Percentiles rank a stretch among this genome's conserved stretches.
phyloP scores from a whole-genome alignment of 148 eudicot genomes.

The Dysphania ambrosioides region DNA sequence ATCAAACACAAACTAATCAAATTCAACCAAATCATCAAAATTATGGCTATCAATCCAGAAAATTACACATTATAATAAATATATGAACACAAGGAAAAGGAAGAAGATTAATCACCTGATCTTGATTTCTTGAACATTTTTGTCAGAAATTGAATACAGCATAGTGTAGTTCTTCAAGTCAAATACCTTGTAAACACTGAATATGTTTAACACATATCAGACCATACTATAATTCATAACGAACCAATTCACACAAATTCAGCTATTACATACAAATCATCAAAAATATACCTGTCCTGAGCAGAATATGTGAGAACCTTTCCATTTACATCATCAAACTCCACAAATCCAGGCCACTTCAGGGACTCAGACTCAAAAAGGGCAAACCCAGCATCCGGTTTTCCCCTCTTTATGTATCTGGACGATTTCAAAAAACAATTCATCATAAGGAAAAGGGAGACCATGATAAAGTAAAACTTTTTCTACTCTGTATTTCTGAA shows the following conservation, averaged over 20 bases:
- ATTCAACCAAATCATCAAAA: background rate
- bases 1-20: background rate
- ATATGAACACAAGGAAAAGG: background rate
- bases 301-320: constrained; percentile 88
- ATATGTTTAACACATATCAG: constrained; percentile 6
- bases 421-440: constrained; percentile 12
- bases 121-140: constrained; percentile 94
- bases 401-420: constrained; percentile 88
- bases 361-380: constrained; percentile 94
- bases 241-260: constrained; percentile 1
- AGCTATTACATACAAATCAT: background rate
- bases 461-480: background rate
- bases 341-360: constrained; percentile 99
- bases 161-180: constrained; percentile 89
- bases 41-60: constrained; percentile 5
- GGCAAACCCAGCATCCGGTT: constrained; percentile 94
- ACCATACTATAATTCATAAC: background rate
- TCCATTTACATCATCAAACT: constrained; percentile 96
- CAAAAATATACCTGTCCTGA: constrained; percentile 59
- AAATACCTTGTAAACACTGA: constrained; percentile 85
- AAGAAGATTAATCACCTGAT: constrained; percentile 50
- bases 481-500: background rate
- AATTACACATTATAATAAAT: background rate
- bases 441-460: background rate
- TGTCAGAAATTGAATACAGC: constrained; percentile 90